phyloP scores from a whole-genome alignment of 805 yeast genomes.

The Schizosaccharomyces osmophilus region DNA sequence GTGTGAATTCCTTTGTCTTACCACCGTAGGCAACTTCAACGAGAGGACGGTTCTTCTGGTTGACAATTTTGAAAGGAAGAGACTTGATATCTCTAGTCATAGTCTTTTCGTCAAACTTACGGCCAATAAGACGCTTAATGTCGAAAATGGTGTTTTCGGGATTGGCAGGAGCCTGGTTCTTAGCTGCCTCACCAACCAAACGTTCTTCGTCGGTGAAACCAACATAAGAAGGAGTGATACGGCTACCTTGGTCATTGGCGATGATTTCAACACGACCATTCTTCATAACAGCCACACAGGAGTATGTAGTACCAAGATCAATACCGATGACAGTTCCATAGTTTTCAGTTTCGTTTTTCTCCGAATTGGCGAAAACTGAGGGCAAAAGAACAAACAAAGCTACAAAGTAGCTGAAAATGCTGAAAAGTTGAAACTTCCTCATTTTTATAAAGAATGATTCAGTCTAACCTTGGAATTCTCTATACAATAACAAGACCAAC shows the following conservation, averaged over 20 bases:
- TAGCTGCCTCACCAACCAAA: conserved; percentile 91
- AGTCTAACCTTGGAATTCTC: no score
- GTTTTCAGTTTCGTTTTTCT: not conserved
- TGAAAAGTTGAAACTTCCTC: conserved; percentile 2
- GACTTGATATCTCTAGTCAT: conserved; percentile 62
- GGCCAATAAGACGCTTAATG: conserved; percentile 72
- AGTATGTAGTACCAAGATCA: conserved; percentile 93
- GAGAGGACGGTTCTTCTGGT: conserved; percentile 63
- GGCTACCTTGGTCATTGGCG: conserved; percentile 95
- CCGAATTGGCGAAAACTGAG: not conserved
- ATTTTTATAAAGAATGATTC: not conserved
- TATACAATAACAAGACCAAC: no score
- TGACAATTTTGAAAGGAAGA: conserved; percentile 62
- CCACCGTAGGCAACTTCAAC: conserved; percentile 72
- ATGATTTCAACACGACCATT: conserved; percentile 81
- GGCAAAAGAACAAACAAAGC: conserved; percentile 2
- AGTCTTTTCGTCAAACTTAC: conserved; percentile 53
- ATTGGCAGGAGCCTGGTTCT: conserved; percentile 94
- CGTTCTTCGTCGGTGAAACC: conserved; percentile 90
- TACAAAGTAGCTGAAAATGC: not conserved
- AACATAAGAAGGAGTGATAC: conserved; percentile 91
- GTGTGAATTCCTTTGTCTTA: conserved; percentile 67
- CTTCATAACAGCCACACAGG: conserved; percentile 77
- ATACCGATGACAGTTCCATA: conserved; percentile 45
- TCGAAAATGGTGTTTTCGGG: conserved; percentile 84